Percentiles rank a stretch among this genome's conserved stretches.
Conservation (phyloP, 164 flowering plant species). For the Protea cynaroides region DNA sequence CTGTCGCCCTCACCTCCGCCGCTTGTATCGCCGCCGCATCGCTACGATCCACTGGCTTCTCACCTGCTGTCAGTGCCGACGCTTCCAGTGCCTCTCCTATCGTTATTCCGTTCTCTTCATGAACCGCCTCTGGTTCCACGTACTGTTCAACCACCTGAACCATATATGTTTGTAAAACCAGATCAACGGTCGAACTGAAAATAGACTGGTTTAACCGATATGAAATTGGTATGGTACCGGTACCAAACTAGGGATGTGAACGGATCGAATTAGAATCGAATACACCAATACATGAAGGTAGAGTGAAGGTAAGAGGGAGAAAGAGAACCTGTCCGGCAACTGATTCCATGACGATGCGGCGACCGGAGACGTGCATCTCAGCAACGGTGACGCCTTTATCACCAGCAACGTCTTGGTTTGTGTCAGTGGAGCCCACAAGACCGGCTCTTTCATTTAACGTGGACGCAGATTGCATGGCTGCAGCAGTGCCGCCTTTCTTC, state of each 20-base stretch:
- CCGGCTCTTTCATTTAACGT: slow-evolving; percentile 33
- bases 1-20: slow-evolving; percentile 49
- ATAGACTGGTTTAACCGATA: too few species aligned
- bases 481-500: slow-evolving; percentile 38
- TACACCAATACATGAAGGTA: too few species aligned
- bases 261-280: too few species aligned
- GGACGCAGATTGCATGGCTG: slow-evolving; percentile 43
- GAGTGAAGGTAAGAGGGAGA: neutral
- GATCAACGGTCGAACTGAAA: neutral
- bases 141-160: slow-evolving; percentile 43
- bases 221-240: too few species aligned
- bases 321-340: slow-evolving; percentile 43
- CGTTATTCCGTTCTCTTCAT: slow-evolving; percentile 25
- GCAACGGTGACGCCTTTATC: slow-evolving; percentile 41
- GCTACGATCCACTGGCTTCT: slow-evolving; percentile 43
- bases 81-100: slow-evolving; percentile 70
- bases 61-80: slow-evolving; percentile 28
- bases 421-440: slow-evolving; percentile 33
- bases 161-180: too few species aligned
- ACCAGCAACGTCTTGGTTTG: slow-evolving; percentile 21
- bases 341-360: slow-evolving; percentile 34
- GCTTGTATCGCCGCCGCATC: slow-evolving; percentile 64
- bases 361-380: slow-evolving; percentile 29
- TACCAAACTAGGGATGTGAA: too few species aligned
- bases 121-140: slow-evolving; percentile 20